These are phyloP conservation scores for Apiotrichum laibachii DNA, from an alignment of 1,284 basidiomycete genomes.

Conservation along the genomic window DNA sequence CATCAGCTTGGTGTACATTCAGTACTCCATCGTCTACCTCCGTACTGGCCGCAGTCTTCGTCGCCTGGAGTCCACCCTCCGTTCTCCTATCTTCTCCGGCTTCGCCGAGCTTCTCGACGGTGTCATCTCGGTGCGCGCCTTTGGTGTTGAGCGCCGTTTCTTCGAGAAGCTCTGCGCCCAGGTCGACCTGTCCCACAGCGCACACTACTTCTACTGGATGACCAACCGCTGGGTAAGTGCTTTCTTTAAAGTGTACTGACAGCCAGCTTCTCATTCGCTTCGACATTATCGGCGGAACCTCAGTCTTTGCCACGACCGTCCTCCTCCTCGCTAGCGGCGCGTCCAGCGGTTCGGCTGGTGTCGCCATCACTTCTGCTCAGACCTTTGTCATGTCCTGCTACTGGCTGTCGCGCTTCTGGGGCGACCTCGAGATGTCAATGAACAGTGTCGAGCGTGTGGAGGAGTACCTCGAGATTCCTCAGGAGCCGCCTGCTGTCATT, in stretches of 20 bases:
- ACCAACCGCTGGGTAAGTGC: slow-evolving; percentile 11
- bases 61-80: slow-evolving; percentile 62
- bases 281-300: slow-evolving; percentile 69
- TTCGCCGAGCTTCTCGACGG: slow-evolving; percentile 75
- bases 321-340: slow-evolving; percentile 70
- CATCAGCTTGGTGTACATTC: slow-evolving; percentile 61
- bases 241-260: not conserved
- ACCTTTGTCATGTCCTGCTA: slow-evolving; percentile 47
- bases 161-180: slow-evolving; percentile 65
- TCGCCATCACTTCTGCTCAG: slow-evolving; percentile 69
- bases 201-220: slow-evolving; percentile 51
- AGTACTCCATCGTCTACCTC: slow-evolving; percentile 65
- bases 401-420: slow-evolving; percentile 51
- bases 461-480: slow-evolving; percentile 83
- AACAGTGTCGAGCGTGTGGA: slow-evolving; percentile 82
- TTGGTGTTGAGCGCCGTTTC: slow-evolving; percentile 77
- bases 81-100: slow-evolving; percentile 56
- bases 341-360: slow-evolving; percentile 71
- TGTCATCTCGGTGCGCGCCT: slow-evolving; percentile 82
- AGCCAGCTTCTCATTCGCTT: slow-evolving; percentile 60
- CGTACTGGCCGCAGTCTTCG: slow-evolving; percentile 71
- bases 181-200: slow-evolving; percentile 63
- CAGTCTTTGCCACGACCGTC: slow-evolving; percentile 70
- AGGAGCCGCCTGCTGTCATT: slow-evolving; percentile 73
- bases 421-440: slow-evolving; percentile 56